Base-by-base conservation (phyloP, 805 yeast species). In the Monosporozyma aquatica region DNA sequence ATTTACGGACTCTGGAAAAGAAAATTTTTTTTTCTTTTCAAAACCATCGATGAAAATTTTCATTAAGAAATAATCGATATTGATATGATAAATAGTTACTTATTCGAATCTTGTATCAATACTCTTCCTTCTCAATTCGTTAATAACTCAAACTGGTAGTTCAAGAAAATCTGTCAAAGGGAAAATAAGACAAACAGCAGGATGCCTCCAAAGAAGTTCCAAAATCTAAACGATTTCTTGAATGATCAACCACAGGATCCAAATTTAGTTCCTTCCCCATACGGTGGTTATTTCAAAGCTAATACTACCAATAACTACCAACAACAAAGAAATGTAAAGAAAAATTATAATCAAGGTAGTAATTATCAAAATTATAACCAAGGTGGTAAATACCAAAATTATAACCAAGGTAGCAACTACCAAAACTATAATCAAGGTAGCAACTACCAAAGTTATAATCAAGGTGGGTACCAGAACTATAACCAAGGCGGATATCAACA, bases 221-320 rank as follows among this genome's bases (percentile, higher is more conserved):
- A 51, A 38, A 48, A 51, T 38, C 47, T 61, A 40, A 56, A 55
- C 40, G 55, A 51, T 33, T 59, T 54, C 38, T 43, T 61, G 39
- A 59, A 50, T 37, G 55, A 54, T 6, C 59, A 58, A 29, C 56
- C 59, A 30, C 47, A 51, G 37, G 62, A 57, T 41, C 58, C 61
- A 36, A 55, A 50, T 37, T 42, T 45, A 36, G 59, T 56, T 29
- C 43, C 57, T 22, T 61, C 65, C 10, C 64, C 62, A 33, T 62
- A 48, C 37, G 66, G 65, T 38, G 63, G 65, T 13, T 59, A 52
- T 40, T 59, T 60, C 40, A 58, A 55, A 35, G 47, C 43, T 22
- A 44, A 46, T 18, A 32, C 11, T 32, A 20, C 6, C 11, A 49
- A 46, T 24, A 43, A 42, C 27, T 46, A 53, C 22, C 59, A 56